Percentiles rank a stretch among this genome's conserved stretches.
These are phyloP conservation scores for Pseudozyma sp. DNA, from an alignment of 1,284 basidiomycete genomes.

Conservation along the genomic window DNA sequence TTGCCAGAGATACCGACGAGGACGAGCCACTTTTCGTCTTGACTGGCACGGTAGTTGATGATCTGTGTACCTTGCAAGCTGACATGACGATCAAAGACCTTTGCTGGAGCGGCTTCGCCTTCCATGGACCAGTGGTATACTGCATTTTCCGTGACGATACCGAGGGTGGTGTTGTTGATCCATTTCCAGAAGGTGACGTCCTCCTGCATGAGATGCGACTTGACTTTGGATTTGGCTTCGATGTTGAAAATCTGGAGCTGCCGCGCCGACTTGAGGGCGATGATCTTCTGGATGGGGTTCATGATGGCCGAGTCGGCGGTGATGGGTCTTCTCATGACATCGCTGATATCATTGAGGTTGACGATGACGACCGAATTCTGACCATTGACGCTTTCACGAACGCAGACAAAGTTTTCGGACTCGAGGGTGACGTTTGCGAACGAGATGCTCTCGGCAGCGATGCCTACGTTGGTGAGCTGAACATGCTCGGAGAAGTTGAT, in stretches of 20 bases:
- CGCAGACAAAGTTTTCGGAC: conserved; percentile 96
- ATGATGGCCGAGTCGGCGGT: conserved; percentile 98
- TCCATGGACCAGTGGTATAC: conserved; percentile 93
- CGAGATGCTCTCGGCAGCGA: conserved; percentile 95
- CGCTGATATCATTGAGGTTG: conserved; percentile 65
- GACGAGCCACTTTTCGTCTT: conserved; percentile 97
- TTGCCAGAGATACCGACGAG: conserved; percentile 96
- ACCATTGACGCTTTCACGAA: conserved; percentile 75
- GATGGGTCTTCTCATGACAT: conserved; percentile 86
- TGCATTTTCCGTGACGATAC: conserved; percentile 92
- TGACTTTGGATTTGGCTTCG: conserved; percentile 94
- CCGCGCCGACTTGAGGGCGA: conserved; percentile 83
- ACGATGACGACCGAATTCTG: conserved; percentile 67
- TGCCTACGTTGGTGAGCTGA: conserved; percentile 93
- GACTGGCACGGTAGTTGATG: conserved; percentile 94
- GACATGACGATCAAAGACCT: conserved; percentile 96
- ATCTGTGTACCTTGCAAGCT: conserved; percentile 95
- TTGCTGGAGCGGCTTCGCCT: conserved; percentile 80
- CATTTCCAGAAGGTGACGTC: conserved; percentile 99
- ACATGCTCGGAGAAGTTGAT: conserved; percentile 64
- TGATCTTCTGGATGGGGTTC: conserved; percentile 96
- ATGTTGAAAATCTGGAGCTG: conserved; percentile 99
- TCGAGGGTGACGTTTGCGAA: conserved; percentile 97
- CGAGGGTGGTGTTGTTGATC: conserved; percentile 89
- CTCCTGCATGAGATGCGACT: conserved; percentile 89